Evolutionary conservation across 2,329 filamentous ascomycete species (phyloP), one percentile per base, ranked within the genome.

Genomic region (Apiospora arundinis): DNA sequence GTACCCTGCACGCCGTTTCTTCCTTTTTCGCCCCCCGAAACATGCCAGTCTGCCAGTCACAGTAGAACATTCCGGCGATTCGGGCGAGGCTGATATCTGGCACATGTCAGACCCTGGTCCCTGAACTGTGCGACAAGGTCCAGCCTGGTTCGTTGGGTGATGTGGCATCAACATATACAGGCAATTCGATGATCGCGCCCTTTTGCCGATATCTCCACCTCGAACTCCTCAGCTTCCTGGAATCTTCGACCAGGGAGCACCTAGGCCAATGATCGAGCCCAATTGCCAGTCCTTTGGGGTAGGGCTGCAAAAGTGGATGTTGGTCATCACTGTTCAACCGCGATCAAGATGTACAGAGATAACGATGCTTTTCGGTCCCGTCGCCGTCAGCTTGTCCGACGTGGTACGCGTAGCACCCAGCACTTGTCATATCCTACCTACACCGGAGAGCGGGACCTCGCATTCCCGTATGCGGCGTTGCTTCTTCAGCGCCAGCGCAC

Each of bases 91-190:
- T 72, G 69, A 70, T 40, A 21, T 25, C 68, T 23, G 32, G 32
- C 37, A 69, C 18, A 49, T 42, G 46, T 49, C 18, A 44, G 48
- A 69, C 69, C 69, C 60, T 66, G 69, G 56, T n/a, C 56, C 56
- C 56, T 63, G 56, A 40, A 37, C 8, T 12, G 32, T 16, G 21
- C 32, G 69, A 67, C 69, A 70, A 48, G 71, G 71, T n/a, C 68
- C 60, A 48, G 71, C 71, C 66, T n/a, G 65, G 66, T 67, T 70
- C 49, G 71, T 72, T 72, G 71, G 71, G 71, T 72, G 69, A 69
- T 66, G 49, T 69, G 67, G 71, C 71, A 72, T 65, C 60, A 60
- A 63, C 42, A 28, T 37, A 28, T 9, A 60, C 52, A 21, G 52
- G 56, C 56, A n/a, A 60, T 60, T 40, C 28, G 56, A 32, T 28